A percentile compares a stretch with the other conserved stretches of the same genome.
These are phyloP conservation scores for Eimeria necatrix DNA, from an alignment of 169 alveolate species.

Conservation along the genomic window DNA sequence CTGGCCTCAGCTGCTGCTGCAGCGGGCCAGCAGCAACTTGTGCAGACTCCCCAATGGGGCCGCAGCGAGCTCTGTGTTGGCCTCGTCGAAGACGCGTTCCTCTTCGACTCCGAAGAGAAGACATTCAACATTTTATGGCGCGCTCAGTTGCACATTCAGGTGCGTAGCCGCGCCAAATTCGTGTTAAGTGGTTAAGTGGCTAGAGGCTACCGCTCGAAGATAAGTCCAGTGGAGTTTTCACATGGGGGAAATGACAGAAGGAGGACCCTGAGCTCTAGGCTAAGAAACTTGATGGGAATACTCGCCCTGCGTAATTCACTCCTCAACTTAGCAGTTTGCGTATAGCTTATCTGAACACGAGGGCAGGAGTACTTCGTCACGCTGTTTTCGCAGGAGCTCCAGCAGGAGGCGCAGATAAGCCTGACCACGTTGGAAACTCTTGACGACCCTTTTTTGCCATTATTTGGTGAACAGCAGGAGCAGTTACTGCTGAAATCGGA, in stretches of 20 bases:
- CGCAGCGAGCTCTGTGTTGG: constrained; percentile 56
- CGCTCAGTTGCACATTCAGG: constrained; percentile 75
- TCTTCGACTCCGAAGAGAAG: constrained; percentile 68
- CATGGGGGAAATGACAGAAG: too few species aligned
- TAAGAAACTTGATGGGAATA: too few species aligned
- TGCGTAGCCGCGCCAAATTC: not conserved
- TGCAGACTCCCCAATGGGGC: constrained; percentile 50
- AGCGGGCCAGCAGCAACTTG: not conserved
- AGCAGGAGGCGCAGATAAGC: constrained; percentile 77
- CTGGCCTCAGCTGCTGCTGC: constrained; percentile 1
- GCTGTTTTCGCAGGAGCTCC: constrained; percentile 74
- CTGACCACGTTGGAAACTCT: constrained; percentile 65
- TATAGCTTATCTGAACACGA: too few species aligned
- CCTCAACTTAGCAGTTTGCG: too few species aligned
- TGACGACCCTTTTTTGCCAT: constrained; percentile 64
- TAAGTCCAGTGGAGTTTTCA: too few species aligned
- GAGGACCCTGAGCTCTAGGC: too few species aligned
- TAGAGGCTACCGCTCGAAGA: too few species aligned
- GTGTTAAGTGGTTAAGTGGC: too few species aligned
- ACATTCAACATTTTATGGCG: constrained; percentile 76
- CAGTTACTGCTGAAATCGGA: constrained; percentile 67
- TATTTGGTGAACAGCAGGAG: constrained; percentile 77
- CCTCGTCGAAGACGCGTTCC: constrained; percentile 67
- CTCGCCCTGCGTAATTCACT: too few species aligned
- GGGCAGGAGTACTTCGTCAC: too few species aligned